These are phyloP conservation scores for Sechiopsis laciniata DNA, from an alignment of 306 rosid genomes.

Conservation along the genomic window DNA sequence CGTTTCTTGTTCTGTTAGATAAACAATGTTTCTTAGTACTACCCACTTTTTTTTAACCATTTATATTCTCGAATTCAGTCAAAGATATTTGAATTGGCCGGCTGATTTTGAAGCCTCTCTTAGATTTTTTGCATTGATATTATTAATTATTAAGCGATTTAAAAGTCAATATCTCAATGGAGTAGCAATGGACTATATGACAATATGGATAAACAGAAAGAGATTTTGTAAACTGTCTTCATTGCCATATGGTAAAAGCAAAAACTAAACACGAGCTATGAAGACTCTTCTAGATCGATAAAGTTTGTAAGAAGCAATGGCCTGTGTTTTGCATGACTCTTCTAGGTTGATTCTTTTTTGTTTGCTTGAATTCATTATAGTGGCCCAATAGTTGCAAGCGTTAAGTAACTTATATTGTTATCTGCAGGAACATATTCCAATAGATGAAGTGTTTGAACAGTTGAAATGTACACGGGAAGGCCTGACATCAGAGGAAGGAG, in stretches of 20 bases:
- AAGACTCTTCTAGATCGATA: background rate
- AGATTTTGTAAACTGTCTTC: background rate
- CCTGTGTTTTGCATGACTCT: background rate
- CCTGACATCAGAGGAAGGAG: conserved; percentile 75
- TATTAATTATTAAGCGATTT: background rate
- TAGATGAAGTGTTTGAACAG: conserved; percentile 95
- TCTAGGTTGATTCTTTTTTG: background rate
- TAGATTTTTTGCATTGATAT: background rate
- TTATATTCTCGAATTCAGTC: background rate
- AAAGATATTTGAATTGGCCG: background rate
- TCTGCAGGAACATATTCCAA: conserved; percentile 75
- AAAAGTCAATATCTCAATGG: background rate
- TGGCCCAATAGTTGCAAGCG: background rate
- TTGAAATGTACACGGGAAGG: conserved; percentile 83
- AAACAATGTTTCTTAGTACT: background rate
- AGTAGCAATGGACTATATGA: background rate
- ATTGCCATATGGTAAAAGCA: background rate
- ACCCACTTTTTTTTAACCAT: background rate
- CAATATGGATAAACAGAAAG: background rate
- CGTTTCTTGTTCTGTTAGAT: background rate
- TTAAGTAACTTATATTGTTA: conserved; percentile 8
- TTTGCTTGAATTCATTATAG: background rate
- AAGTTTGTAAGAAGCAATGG: background rate
- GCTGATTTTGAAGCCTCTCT: background rate
- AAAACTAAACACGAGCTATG: background rate